Percentiles rank a stretch among this genome's conserved stretches.
phyloP scores from a whole-genome alignment of 768 basidiomycete species.

The Leccinum olivaceopallidum region DNA sequence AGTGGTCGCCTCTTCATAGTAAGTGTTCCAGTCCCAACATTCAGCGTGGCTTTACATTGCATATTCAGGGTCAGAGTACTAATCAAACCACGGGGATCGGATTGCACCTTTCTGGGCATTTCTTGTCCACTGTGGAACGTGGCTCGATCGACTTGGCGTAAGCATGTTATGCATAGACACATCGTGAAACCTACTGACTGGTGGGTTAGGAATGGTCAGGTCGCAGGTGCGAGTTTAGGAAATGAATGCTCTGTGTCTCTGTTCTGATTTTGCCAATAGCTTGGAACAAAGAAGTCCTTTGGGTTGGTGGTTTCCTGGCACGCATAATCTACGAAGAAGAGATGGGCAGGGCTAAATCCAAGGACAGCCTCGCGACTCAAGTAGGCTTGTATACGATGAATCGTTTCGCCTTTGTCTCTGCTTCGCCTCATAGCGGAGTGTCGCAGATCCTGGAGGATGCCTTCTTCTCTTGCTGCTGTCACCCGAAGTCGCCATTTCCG shows the following conservation, averaged over 20 bases:
- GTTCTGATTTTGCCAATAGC: conserved; percentile 38
- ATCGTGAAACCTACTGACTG: conserved; percentile 2
- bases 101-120: conserved; percentile 69
- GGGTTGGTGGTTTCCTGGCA: conserved; percentile 77
- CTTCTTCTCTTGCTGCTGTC: conserved; percentile 12
- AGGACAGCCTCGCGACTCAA: conserved; percentile 1
- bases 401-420: conserved; percentile 69
- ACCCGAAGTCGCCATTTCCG: conserved; percentile 10
- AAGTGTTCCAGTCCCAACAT: not conserved
- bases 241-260: not conserved
- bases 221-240: conserved; percentile 53
- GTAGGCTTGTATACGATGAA: conserved; percentile 62
- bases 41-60: not conserved
- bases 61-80: conserved; percentile 76
- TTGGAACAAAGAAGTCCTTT: conserved; percentile 90
- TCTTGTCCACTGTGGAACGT: conserved; percentile 94
- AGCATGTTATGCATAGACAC: conserved; percentile 23
- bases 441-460: conserved; percentile 15
- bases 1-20: conserved; percentile 21
- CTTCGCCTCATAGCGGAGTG: conserved; percentile 30
- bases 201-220: conserved; percentile 71
- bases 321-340: conserved; percentile 86
- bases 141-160: conserved; percentile 88
- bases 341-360: conserved; percentile 34
- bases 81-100: conserved; percentile 84